A percentile compares a stretch with the other conserved stretches of the same genome.
These are phyloP conservation scores for Kazachstania taianensis DNA, from an alignment of 805 yeast species.

Conservation along the genomic window DNA sequence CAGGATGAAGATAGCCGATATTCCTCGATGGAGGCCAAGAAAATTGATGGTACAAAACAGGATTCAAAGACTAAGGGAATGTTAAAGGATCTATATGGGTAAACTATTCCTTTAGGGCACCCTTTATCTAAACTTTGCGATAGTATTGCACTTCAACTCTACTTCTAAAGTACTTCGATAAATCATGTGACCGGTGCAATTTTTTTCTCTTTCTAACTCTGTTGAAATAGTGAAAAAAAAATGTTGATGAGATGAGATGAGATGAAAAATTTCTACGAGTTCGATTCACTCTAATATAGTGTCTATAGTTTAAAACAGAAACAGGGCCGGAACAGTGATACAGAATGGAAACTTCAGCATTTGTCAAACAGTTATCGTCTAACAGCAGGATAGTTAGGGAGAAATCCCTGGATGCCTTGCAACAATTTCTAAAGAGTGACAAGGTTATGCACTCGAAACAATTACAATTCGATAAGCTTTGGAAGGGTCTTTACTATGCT, in stretches of 20 bases:
- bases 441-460: slow-evolving; percentile 34
- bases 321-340: no score
- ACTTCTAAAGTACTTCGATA: no score
- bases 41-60: slow-evolving; percentile 17
- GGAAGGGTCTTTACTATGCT: slow-evolving; percentile 92
- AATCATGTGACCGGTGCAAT: no score
- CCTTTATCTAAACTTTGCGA: no score
- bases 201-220: no score
- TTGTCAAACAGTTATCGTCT: slow-evolving; percentile 76
- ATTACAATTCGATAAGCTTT: slow-evolving; percentile 66
- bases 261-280: no score
- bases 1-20: background rate
- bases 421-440: slow-evolving; percentile 41
- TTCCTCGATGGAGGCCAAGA: slow-evolving; percentile 10
- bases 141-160: no score
- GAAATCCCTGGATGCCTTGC: slow-evolving; percentile 56
- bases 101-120: no score
- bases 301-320: no score
- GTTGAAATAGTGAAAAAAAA: no score
- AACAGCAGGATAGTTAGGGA: slow-evolving; percentile 66
- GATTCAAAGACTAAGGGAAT: slow-evolving; percentile 9
- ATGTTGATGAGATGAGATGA: no score
- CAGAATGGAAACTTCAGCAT: slow-evolving; percentile 34
- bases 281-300: no score
- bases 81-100: slow-evolving; percentile 19